Percentiles rank a stretch among this genome's conserved stretches.
phyloP scores from a whole-genome alignment of 2,329 filamentous ascomycete genomes.

The Phialophora expanda region DNA sequence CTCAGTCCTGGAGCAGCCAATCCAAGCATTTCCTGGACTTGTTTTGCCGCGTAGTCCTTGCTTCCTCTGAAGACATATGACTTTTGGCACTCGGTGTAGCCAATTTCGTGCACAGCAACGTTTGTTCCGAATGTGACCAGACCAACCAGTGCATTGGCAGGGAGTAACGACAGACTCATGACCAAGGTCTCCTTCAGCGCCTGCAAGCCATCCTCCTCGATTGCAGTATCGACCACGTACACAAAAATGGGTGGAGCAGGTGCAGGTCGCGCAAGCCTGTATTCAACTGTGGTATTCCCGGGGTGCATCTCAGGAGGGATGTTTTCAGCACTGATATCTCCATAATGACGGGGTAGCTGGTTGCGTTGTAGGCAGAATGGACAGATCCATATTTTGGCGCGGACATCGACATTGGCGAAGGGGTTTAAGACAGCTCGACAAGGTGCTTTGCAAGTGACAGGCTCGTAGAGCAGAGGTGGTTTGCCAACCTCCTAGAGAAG shows the following conservation, averaged over 20 bases:
- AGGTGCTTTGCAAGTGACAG: conserved; percentile 93
- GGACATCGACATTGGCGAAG: conserved; percentile 77
- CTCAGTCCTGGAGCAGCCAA: conserved; percentile 74
- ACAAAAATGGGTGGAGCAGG: conserved; percentile 70
- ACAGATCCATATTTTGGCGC: conserved; percentile 71
- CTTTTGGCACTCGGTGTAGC: conserved; percentile 96
- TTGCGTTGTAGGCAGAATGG: conserved; percentile 72
- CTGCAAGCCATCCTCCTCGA: conserved; percentile 71
- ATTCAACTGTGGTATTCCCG: conserved; percentile 69
- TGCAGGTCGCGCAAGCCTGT: conserved; percentile 65
- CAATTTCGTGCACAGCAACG: conserved; percentile 93
- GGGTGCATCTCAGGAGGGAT: conserved; percentile 71
- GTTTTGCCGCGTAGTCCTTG: conserved; percentile 97
- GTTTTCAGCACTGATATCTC: conserved; percentile 69
- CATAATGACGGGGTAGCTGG: conserved; percentile 69
- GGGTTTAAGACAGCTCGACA: conserved; percentile 96
- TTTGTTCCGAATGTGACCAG: conserved; percentile 81
- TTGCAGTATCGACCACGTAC: conserved; percentile 72
- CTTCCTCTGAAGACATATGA: conserved; percentile 97
- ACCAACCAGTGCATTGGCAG: conserved; percentile 67
- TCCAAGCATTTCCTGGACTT: conserved; percentile 99
- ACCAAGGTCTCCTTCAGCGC: conserved; percentile 70
- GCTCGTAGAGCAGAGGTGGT: conserved; percentile 90
- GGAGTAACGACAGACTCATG: conserved; percentile 68
- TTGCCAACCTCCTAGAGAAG: conserved; percentile 95